Evolutionary conservation across 768 basidiomycete genomes (phyloP).

Genomic region (Clitopilus hobsonii): DNA sequence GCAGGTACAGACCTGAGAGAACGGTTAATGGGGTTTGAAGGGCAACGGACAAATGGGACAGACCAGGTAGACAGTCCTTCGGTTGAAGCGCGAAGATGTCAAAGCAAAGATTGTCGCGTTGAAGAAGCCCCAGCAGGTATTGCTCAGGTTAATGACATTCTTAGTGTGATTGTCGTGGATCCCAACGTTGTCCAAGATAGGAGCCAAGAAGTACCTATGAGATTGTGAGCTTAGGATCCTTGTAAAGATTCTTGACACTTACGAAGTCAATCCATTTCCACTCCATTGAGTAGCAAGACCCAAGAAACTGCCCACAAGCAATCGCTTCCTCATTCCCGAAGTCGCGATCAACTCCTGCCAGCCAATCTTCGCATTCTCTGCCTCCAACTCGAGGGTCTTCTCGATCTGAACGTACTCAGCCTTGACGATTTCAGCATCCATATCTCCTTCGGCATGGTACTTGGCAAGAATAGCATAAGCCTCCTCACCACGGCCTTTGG

Average conservation of each 20-base stretch:
- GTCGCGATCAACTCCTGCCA: slow-evolving; percentile 44
- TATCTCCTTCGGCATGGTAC: slow-evolving; percentile 60
- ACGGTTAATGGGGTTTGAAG: background rate
- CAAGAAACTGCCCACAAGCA: slow-evolving; percentile 45
- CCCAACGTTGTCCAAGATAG: slow-evolving; percentile 49
- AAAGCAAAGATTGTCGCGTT: slow-evolving; percentile 50
- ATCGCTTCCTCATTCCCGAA: slow-evolving; percentile 45
- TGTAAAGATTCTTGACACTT: no score
- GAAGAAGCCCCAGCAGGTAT: slow-evolving; percentile 50
- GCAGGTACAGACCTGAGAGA: slow-evolving; percentile 36
- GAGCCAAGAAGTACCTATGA: slow-evolving; percentile 47
- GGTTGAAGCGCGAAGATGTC: slow-evolving; percentile 40
- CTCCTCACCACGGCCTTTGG: slow-evolving; percentile 47
- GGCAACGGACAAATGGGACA: slow-evolving; percentile 8
- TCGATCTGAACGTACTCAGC: slow-evolving; percentile 56
- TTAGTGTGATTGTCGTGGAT: slow-evolving; percentile 44
- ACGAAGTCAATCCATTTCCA: slow-evolving; percentile 57
- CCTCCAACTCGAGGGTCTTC: slow-evolving; percentile 48
- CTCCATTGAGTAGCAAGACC: slow-evolving; percentile 62
- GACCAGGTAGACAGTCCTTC: slow-evolving; percentile 47
- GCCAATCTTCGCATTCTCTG: slow-evolving; percentile 38
- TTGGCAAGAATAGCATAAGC: slow-evolving; percentile 44
- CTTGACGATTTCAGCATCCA: slow-evolving; percentile 47
- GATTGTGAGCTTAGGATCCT: background rate
- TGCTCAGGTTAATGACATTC: slow-evolving; percentile 53